Evolutionary conservation across 1,284 basidiomycete species (phyloP).

Genomic region (Marasmius sp.): DNA sequence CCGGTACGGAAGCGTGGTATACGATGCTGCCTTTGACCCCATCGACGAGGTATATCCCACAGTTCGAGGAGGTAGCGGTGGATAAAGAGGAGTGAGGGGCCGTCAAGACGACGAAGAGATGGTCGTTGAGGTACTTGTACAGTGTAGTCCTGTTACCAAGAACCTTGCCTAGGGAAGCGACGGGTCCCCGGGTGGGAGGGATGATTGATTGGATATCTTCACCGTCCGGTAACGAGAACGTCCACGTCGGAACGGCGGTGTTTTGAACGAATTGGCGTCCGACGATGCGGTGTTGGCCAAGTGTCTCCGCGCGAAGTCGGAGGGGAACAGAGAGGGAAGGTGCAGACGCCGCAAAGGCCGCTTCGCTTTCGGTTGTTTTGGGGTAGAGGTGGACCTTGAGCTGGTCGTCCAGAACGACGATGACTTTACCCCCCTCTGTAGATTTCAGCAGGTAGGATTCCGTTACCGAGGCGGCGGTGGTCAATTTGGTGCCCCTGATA

Average conservation of each 20-base stretch:
- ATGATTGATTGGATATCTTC: constrained; percentile 56
- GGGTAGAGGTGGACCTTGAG: constrained; percentile 72
- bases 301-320: constrained; percentile 43
- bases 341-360: constrained; percentile 45
- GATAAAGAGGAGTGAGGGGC: constrained; percentile 33
- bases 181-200: constrained; percentile 46
- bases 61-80: constrained; percentile 27
- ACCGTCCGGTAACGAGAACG: constrained; percentile 50
- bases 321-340: constrained; percentile 47
- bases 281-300: too few relatives aligned
- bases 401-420: constrained; percentile 68
- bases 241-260: constrained; percentile 66
- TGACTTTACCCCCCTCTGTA: constrained; percentile 41
- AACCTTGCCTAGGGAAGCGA: constrained; percentile 83
- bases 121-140: constrained; percentile 94
- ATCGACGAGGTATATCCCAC: constrained; percentile 79
- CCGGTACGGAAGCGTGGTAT: constrained; percentile 61
- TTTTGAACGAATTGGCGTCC: constrained; percentile 53
- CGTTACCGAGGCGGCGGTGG: constrained; percentile 55
- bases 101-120: constrained; percentile 71
- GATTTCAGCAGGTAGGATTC: constrained; percentile 57
- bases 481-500: constrained; percentile 58
- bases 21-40: constrained; percentile 75
- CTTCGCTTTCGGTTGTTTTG: constrained; percentile 42
- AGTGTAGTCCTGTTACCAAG: constrained; percentile 85